These are phyloP conservation scores for Aspergillus unguis DNA, from an alignment of 2,329 filamentous ascomycete species.

Conservation along the genomic window DNA sequence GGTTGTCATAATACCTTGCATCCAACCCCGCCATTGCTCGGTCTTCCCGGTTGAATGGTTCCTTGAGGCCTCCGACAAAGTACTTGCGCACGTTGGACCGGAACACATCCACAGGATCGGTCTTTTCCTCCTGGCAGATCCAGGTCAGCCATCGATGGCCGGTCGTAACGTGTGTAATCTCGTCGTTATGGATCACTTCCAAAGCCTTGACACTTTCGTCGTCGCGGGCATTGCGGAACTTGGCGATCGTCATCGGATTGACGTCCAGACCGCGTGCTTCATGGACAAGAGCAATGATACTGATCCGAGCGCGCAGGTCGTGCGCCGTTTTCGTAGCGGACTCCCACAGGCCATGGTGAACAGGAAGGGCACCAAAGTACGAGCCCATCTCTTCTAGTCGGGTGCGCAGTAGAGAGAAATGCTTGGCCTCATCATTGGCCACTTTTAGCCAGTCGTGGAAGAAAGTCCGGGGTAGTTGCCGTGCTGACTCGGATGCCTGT, in stretches of 20 bases:
- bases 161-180: constrained; percentile 50
- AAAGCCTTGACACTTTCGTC: constrained; percentile 42
- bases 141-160: constrained; percentile 48
- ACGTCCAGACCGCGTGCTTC: constrained; percentile 48
- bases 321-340: constrained; percentile 44
- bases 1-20: constrained; percentile 40
- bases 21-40: constrained; percentile 46
- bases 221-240: constrained; percentile 44
- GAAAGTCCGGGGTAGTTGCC: constrained; percentile 42
- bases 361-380: constrained; percentile 44
- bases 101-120: constrained; percentile 47
- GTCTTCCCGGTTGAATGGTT: constrained; percentile 47
- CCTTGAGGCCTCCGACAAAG: constrained; percentile 43
- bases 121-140: constrained; percentile 47
- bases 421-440: constrained; percentile 48
- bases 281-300: constrained; percentile 48
- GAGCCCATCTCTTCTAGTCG: constrained; percentile 47
- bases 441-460: constrained; percentile 51
- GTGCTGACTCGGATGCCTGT: constrained; percentile 15
- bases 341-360: constrained; percentile 47
- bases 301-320: constrained; percentile 46
- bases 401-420: constrained; percentile 47
- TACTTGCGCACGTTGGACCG: constrained; percentile 43
- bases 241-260: constrained; percentile 48
- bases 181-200: constrained; percentile 48